Conservation (phyloP, 2,329 filamentous ascomycete genomes). For the Aspergillus sp. region DNA sequence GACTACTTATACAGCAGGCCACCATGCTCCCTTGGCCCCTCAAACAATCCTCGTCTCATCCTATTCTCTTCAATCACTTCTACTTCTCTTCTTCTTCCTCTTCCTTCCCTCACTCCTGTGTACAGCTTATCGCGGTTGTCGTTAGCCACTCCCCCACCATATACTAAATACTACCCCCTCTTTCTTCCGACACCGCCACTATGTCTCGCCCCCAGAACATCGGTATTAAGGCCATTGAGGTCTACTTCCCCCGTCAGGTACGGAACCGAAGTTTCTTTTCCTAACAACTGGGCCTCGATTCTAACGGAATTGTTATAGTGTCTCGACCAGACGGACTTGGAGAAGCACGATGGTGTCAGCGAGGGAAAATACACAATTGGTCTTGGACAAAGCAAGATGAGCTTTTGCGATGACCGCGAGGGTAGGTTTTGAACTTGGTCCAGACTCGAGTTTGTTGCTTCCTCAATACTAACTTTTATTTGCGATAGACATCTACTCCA, state of each 20-base stretch:
- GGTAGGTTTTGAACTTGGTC: slow-evolving; percentile 51
- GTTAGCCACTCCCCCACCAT: slow-evolving; percentile 11
- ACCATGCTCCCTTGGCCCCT: slow-evolving; percentile 14
- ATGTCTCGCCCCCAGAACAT: slow-evolving; percentile 85
- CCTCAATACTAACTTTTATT: slow-evolving; percentile 9
- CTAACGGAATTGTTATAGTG: slow-evolving; percentile 57
- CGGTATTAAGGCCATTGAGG: slow-evolving; percentile 89
- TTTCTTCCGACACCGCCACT: slow-evolving; percentile 26
- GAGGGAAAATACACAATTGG: slow-evolving; percentile 88
- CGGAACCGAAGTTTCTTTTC: slow-evolving; percentile 30
- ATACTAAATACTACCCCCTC: slow-evolving; percentile 1
- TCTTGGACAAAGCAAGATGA: slow-evolving; percentile 88
- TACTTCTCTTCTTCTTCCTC: neutral
- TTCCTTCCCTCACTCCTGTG: neutral
- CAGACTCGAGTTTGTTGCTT: neutral
- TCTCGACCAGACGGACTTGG: slow-evolving; percentile 78
- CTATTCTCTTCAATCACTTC: slow-evolving; percentile 10
- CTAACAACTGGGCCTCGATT: slow-evolving; percentile 3
- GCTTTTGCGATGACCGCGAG: slow-evolving; percentile 87
- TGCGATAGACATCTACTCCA: slow-evolving; percentile 79
- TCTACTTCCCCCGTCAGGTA: slow-evolving; percentile 86
- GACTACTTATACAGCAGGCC: slow-evolving; percentile 8
- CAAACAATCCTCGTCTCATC: slow-evolving; percentile 8
- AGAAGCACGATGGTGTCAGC: slow-evolving; percentile 82
- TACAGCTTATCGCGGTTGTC: neutral